Base-by-base conservation (phyloP, 2,329 filamentous ascomycete species). In the Claviceps fusiformis region DNA sequence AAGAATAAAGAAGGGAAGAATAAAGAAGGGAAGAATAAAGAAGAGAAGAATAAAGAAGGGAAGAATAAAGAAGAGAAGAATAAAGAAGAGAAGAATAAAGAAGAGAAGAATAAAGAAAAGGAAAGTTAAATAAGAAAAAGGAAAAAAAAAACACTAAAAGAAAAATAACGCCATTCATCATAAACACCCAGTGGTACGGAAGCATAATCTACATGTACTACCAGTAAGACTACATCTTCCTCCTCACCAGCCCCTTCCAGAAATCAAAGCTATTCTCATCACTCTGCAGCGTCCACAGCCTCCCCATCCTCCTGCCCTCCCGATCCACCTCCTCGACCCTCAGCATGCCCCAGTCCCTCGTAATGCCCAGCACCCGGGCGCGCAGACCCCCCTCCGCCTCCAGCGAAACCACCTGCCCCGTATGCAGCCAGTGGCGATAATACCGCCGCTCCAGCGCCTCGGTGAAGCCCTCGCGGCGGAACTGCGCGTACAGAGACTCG, bases 201-300 rank as follows among this genome's bases (percentile, higher is more conserved):
- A 19, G 19, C 19, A 19, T 33, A 33, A 33, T 33, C 8, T 8
- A 33, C 31, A 5, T 8, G 31, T 33, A 45, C 13, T 2, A 5
- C n/a, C 27, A 2, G 10, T 19, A 13, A 31, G 13, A 7, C 59
- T 66, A 90, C 2, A 83, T 69, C 75, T 95, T 97, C 64, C 85
- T 80, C 73, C 82, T 89, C 24, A 98, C 74, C 63, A 98, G 66
- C 0, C 93, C 93, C 65, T 81, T 88, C 73, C 95, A 95, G 68
- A 95, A 98, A 71, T 98, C 93, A 73, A 98, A 98, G 68, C 91
- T 96, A 65, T 98, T 98, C 67, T 91, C 89, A 69, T 98, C 93
- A 68, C 90, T 96, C 74, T 96, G 91, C 70, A 98, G 71, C 62
- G 86, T 82, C 80, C 87, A 92, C 52, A 86, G 75, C 70, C 80